These are phyloP conservation scores for Podila clonocystis DNA, from an alignment of 192 early-diverging fungal species.

Conservation along the genomic window DNA sequence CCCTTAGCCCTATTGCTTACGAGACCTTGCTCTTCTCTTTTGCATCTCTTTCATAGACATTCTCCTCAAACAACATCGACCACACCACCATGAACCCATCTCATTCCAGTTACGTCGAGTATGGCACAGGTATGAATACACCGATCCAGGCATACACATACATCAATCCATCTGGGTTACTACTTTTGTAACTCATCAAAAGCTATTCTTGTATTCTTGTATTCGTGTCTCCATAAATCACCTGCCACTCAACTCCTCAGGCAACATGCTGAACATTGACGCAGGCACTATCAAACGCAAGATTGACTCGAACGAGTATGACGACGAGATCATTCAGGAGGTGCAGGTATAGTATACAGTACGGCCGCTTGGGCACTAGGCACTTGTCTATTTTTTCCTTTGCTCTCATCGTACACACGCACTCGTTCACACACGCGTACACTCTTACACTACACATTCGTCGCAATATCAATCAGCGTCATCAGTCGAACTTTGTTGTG, in stretches of 20 bases:
- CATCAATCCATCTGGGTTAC: too few species aligned
- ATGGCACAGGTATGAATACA: constrained; percentile 27
- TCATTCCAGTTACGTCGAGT: constrained; percentile 43
- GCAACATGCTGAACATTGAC: constrained; percentile 48
- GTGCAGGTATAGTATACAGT: constrained; percentile 20
- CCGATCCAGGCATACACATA: not conserved
- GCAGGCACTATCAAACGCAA: constrained; percentile 48
- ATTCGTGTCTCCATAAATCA: too few species aligned
- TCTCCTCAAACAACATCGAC: not conserved
- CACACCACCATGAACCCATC: constrained; percentile 21
- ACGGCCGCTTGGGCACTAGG: not conserved
- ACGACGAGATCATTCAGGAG: constrained; percentile 36
- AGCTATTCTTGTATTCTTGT: not conserved
- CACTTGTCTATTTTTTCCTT: not conserved
- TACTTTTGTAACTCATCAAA: too few species aligned
- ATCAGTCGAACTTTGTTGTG: not conserved
- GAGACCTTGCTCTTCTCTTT: too few species aligned
- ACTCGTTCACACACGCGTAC: too few species aligned
- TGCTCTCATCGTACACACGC: too few species aligned
- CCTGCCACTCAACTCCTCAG: not conserved
- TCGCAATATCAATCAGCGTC: too few species aligned
- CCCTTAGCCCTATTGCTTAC: too few species aligned
- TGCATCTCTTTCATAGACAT: too few species aligned
- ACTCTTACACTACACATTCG: too few species aligned
- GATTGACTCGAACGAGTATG: constrained; percentile 48